A percentile compares a stretch with the other conserved stretches of the same genome.
Conservation (phyloP, 345 rosid genomes). For the Erysimum cheiranthoides region DNA sequence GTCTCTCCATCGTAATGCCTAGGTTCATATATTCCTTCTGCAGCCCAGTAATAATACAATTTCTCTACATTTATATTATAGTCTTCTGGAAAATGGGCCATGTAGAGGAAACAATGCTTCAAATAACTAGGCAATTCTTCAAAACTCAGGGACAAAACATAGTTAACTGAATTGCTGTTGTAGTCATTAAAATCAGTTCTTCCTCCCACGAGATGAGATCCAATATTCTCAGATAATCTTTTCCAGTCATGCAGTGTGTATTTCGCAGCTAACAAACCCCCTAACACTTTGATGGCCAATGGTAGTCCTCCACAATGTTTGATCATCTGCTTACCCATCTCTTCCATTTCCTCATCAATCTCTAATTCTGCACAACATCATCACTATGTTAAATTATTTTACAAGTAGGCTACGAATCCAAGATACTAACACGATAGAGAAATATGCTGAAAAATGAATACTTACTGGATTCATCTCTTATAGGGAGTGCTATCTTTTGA, state of each 20-base stretch:
- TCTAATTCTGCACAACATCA: neutral
- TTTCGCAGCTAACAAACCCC: constrained; percentile 8
- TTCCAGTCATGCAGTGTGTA: neutral
- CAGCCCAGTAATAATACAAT: constrained; percentile 49
- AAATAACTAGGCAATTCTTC: constrained; percentile 18
- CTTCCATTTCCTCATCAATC: constrained; percentile 1
- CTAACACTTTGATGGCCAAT: constrained; percentile 12
- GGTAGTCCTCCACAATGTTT: constrained; percentile 29
- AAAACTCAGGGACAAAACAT: constrained; percentile 26
- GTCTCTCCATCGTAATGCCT: neutral
- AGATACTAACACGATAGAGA: no score
- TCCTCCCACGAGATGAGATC: constrained; percentile 1
- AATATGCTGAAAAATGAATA: neutral
- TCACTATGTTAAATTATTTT: no score
- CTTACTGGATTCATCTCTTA: constrained; percentile 27
- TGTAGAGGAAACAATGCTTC: constrained; percentile 34
- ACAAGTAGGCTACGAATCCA: no score
- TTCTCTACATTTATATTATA: constrained; percentile 29
- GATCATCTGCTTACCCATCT: constrained; percentile 8
- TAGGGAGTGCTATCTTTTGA: constrained; percentile 9
- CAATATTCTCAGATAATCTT: neutral
- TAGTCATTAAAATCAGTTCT: neutral
- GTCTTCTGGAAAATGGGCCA: constrained; percentile 30
- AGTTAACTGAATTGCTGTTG: neutral
- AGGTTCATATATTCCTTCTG: constrained; percentile 39